Conservation (phyloP, 306 rosid genomes). For the Vigna nakashimae region DNA sequence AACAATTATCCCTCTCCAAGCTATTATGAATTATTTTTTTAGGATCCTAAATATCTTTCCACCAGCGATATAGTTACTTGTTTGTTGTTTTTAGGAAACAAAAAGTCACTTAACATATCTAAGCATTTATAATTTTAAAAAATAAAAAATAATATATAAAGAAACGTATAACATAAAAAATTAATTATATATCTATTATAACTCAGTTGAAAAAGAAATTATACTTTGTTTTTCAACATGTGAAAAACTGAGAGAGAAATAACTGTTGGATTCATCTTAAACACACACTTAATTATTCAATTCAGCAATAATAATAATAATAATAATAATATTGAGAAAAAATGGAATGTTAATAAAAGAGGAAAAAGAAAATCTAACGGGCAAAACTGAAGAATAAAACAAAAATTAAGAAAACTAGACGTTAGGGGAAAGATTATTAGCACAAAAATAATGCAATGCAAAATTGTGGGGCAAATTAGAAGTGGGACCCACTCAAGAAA, state of each 20-base stretch:
- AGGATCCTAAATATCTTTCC: neutral
- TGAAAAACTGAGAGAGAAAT: too few species aligned
- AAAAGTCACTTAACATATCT: too few species aligned
- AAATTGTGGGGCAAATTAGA: conserved; percentile 44
- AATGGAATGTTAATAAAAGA: neutral
- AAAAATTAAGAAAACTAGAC: conserved; percentile 49
- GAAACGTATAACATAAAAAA: too few species aligned
- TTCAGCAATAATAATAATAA: neutral
- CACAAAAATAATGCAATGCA: conserved; percentile 15
- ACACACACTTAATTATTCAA: neutral
- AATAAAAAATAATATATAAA: too few species aligned
- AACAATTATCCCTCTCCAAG: neutral
- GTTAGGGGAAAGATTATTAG: conserved; percentile 47
- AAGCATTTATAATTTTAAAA: neutral
- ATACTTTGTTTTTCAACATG: too few species aligned
- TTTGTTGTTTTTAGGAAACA: neutral
- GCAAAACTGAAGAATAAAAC: neutral
- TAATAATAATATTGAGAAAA: too few species aligned
- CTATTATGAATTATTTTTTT: neutral
- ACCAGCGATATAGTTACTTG: neutral
- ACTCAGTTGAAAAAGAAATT: too few species aligned
- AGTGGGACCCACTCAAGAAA: neutral
- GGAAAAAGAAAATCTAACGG: conserved; percentile 16
- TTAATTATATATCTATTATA: too few species aligned
- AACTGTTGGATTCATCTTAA: too few species aligned